Evolutionary conservation across 2,329 filamentous ascomycete genomes (phyloP).

Genomic region (Fonsecaea monophora): DNA sequence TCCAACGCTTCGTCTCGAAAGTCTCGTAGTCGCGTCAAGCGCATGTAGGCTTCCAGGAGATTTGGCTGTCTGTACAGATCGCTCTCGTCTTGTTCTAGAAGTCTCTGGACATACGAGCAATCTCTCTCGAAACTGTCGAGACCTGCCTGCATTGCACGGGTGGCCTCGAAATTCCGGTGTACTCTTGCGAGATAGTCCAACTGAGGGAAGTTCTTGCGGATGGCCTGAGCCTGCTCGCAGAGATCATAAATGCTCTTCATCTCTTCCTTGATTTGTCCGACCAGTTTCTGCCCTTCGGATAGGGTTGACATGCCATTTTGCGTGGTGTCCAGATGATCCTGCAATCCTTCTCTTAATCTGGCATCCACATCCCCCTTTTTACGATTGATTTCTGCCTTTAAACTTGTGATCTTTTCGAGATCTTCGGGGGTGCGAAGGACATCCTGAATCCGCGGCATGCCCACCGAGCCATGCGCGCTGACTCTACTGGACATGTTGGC

Average conservation of each 20-base stretch:
- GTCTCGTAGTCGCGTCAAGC: conserved; percentile 87
- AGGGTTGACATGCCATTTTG: conserved; percentile 91
- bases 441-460: conserved; percentile 81
- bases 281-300: conserved; percentile 86
- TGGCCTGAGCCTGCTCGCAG: conserved; percentile 95
- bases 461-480: conserved; percentile 64
- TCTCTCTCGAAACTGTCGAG: conserved; percentile 85
- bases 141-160: conserved; percentile 90
- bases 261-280: conserved; percentile 94
- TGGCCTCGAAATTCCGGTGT: conserved; percentile 93
- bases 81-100: conserved; percentile 82
- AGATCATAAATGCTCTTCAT: conserved; percentile 98
- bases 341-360: conserved; percentile 84
- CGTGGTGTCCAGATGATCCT: conserved; percentile 92
- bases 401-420: conserved; percentile 88
- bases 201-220: conserved; percentile 97
- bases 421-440: conserved; percentile 94
- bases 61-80: conserved; percentile 92
- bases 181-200: conserved; percentile 62
- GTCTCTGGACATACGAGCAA: conserved; percentile 74
- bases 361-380: conserved; percentile 92
- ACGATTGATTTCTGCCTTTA: conserved; percentile 91
- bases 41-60: conserved; percentile 85
- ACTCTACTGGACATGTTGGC: conserved; percentile 46
- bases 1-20: conserved; percentile 96